phyloP scores from a whole-genome alignment of 352 stramenopile genomes.

The Pythium brassicae region DNA sequence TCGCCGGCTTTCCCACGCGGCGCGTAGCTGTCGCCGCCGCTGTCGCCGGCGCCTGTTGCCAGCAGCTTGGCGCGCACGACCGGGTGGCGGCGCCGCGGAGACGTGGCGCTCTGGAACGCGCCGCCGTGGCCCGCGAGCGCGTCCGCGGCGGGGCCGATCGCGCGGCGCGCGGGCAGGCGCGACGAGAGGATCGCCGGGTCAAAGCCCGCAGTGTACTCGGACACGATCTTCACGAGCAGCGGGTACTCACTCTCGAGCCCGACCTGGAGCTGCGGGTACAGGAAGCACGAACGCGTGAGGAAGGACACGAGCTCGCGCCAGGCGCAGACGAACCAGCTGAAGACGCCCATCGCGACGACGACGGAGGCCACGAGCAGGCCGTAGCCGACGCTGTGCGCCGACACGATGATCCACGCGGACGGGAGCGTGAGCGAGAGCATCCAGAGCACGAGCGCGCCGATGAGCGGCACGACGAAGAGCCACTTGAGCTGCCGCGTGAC shows the following conservation, averaged over 20 bases:
- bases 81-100: slow-evolving; percentile 8
- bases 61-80: slow-evolving; percentile 8
- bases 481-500: slow-evolving; percentile 67
- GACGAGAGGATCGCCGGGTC: slow-evolving; percentile 70
- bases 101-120: slow-evolving; percentile 2
- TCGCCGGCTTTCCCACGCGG: too few species aligned
- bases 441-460: slow-evolving; percentile 67
- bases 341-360: slow-evolving; percentile 76
- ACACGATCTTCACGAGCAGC: slow-evolving; percentile 76
- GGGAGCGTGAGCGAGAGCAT: slow-evolving; percentile 76
- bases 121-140: slow-evolving; percentile 13
- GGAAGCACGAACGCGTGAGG: slow-evolving; percentile 73
- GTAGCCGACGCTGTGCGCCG: slow-evolving; percentile 74
- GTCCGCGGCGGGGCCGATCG: slow-evolving; percentile 5
- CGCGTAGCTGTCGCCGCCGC: too few species aligned
- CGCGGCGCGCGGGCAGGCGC: slow-evolving; percentile 23
- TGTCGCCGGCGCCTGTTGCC: slow-evolving; percentile 3
- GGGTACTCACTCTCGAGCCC: slow-evolving; percentile 74
- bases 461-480: slow-evolving; percentile 67
- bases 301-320: slow-evolving; percentile 80
- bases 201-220: slow-evolving; percentile 77
- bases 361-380: slow-evolving; percentile 65
- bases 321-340: slow-evolving; percentile 72
- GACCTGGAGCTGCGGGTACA: slow-evolving; percentile 75
- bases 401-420: slow-evolving; percentile 80